phyloP scores from a whole-genome alignment of 441 rosid species.

The Syzygium syzygioides region DNA sequence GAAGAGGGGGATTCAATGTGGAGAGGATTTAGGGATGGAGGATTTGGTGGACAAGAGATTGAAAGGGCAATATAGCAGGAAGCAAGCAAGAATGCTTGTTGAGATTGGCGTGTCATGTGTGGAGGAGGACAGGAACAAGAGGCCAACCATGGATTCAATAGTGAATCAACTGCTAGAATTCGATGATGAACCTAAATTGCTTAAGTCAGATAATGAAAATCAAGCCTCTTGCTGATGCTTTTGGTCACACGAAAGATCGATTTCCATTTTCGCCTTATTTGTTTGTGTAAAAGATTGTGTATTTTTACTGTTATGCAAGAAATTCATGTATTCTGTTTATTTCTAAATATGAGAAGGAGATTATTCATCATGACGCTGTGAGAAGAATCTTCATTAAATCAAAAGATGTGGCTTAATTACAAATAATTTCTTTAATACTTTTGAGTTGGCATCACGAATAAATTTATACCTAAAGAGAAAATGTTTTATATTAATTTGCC shows the following conservation, averaged over 20 bases:
- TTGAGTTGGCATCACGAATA: not conserved
- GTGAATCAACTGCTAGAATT: slow-evolving; percentile 27
- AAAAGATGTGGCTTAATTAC: not conserved
- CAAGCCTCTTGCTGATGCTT: not conserved
- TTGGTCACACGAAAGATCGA: not conserved
- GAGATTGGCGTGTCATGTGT: slow-evolving; percentile 29
- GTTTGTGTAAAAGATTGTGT: not conserved
- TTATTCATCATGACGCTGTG: not conserved
- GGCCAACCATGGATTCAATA: slow-evolving; percentile 36
- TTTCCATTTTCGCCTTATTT: slow-evolving; percentile 1
- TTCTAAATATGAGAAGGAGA: not conserved
- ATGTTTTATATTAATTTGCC: too few species aligned
- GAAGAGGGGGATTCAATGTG: slow-evolving; percentile 7
- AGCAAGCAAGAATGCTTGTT: slow-evolving; percentile 17
- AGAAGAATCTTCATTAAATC: not conserved
- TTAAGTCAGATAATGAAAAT: not conserved
- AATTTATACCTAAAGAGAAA: not conserved
- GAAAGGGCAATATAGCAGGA: slow-evolving; percentile 15
- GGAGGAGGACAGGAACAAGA: slow-evolving; percentile 26
- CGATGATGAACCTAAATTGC: slow-evolving; percentile 5
- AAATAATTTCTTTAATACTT: not conserved
- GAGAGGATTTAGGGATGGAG: slow-evolving; percentile 18
- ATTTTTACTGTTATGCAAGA: not conserved
- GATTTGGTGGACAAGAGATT: slow-evolving; percentile 28
- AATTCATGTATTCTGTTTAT: not conserved